phyloP scores from a whole-genome alignment of 2,329 filamentous ascomycete species.

The Colletotrichum cereale region DNA sequence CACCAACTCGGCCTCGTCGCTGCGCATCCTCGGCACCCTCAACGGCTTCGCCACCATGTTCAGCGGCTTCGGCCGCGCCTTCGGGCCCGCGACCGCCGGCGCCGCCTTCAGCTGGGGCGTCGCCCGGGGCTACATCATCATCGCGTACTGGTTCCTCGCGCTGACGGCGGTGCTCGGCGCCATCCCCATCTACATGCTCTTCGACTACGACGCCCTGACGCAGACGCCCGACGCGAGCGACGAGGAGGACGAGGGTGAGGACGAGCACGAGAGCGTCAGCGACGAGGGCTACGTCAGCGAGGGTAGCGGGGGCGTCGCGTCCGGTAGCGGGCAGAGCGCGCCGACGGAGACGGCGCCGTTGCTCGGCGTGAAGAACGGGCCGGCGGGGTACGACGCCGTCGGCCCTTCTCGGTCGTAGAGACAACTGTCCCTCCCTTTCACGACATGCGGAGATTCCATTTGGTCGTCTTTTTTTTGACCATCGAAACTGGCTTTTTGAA shows the following conservation, averaged over 20 bases:
- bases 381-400: conserved; percentile 28
- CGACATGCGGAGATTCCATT: not conserved
- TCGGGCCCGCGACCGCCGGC: conserved; percentile 82
- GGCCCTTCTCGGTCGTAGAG: conserved; percentile 21
- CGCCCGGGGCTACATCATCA: conserved; percentile 79
- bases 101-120: conserved; percentile 81
- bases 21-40: conserved; percentile 87
- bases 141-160: conserved; percentile 86
- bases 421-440: not conserved
- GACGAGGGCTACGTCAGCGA: conserved; percentile 43
- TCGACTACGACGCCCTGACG: conserved; percentile 78
- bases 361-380: conserved; percentile 14
- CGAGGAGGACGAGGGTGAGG: conserved; percentile 47
- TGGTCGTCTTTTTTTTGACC: not conserved
- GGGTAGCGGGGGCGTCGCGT: conserved; percentile 3
- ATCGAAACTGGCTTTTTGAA: not conserved
- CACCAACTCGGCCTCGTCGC: conserved; percentile 87
- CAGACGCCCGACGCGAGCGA: conserved; percentile 49
- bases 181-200: conserved; percentile 79
- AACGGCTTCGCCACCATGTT: conserved; percentile 92
- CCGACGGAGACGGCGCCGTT: conserved; percentile 25
- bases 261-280: conserved; percentile 44
- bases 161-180: conserved; percentile 73
- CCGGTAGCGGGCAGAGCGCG: conserved; percentile 2
- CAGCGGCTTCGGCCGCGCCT: conserved; percentile 82